A percentile compares a stretch with the other conserved stretches of the same genome.
phyloP scores from a whole-genome alignment of 164 flowering plant genomes.

The Berberis thunbergii region DNA sequence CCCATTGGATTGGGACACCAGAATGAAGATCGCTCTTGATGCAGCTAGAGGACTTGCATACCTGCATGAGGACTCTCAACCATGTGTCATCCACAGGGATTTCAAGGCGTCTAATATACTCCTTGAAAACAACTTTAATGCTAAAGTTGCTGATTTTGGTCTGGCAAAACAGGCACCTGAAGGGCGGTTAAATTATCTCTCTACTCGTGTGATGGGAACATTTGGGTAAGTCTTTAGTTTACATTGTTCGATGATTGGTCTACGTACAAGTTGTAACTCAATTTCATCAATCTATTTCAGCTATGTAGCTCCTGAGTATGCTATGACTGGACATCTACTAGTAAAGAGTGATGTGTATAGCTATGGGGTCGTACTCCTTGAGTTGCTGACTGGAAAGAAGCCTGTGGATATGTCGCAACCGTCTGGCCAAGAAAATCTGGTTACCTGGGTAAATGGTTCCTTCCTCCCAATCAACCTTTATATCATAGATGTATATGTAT shows the following conservation, averaged over 20 bases:
- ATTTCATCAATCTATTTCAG: slow-evolving; percentile 22
- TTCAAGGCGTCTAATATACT: slow-evolving; percentile 95
- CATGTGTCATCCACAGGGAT: slow-evolving; percentile 94
- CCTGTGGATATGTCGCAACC: slow-evolving; percentile 98
- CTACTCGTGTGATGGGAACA: slow-evolving; percentile 99
- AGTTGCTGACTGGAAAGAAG: slow-evolving; percentile 84
- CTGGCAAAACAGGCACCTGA: slow-evolving; percentile 96
- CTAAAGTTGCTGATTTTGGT: slow-evolving; percentile 98
- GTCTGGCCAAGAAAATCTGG: slow-evolving; percentile 94
- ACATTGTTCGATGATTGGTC: not conserved
- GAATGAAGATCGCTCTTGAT: slow-evolving; percentile 99
- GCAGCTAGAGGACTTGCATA: slow-evolving; percentile 98
- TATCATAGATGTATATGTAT: too few species aligned
- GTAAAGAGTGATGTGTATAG: slow-evolving; percentile 99
- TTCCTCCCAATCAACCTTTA: not conserved
- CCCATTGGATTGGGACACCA: slow-evolving; percentile 89
- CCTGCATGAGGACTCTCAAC: slow-evolving; percentile 96
- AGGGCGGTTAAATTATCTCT: slow-evolving; percentile 70
- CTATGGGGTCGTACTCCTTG: slow-evolving; percentile 95
- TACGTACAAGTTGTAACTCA: too few species aligned
- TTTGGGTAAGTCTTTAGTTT: slow-evolving; percentile 59
- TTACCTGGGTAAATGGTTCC: slow-evolving; percentile 75
- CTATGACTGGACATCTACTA: slow-evolving; percentile 95
- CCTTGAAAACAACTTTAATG: slow-evolving; percentile 85
- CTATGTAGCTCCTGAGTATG: slow-evolving; percentile 98